Evolutionary conservation across 805 yeast species (phyloP).

Genomic region (Nakazawaea holstii): DNA sequence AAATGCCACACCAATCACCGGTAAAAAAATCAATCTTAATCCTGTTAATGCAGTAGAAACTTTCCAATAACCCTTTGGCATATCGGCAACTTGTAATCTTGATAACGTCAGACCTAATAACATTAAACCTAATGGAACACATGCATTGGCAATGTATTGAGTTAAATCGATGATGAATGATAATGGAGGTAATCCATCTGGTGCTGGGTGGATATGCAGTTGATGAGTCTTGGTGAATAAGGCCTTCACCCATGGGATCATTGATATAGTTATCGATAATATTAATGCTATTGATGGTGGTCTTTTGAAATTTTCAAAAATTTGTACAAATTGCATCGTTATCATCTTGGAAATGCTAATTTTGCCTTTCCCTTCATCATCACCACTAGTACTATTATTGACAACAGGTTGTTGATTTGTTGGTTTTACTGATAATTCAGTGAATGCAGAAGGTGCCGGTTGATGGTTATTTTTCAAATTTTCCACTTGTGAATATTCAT

Average conservation of each 20-base stretch:
- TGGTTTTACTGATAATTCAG: constrained; percentile 20
- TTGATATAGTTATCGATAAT: constrained; percentile 56
- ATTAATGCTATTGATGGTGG: constrained; percentile 75
- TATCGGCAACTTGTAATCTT: constrained; percentile 49
- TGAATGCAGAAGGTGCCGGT: constrained; percentile 19
- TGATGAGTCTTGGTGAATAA: constrained; percentile 49
- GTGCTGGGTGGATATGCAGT: constrained; percentile 62
- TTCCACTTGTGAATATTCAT: constrained; percentile 46
- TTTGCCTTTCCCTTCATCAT: constrained; percentile 10
- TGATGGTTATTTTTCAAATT: constrained; percentile 18
- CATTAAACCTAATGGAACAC: constrained; percentile 82
- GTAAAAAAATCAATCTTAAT: constrained; percentile 61
- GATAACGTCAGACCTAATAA: constrained; percentile 87
- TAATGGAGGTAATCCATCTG: constrained; percentile 78
- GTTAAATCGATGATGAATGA: constrained; percentile 82
- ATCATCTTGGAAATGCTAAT: background rate
- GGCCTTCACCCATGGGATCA: constrained; percentile 85
- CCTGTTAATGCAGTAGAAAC: constrained; percentile 54
- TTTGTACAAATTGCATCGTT: background rate
- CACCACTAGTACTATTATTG: constrained; percentile 12
- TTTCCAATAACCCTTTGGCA: constrained; percentile 71
- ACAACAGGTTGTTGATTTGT: background rate
- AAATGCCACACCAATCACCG: constrained; percentile 72
- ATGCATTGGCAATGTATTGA: constrained; percentile 75
- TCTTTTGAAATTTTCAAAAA: constrained; percentile 47